Evolutionary conservation across 305 asterid species (phyloP).

Genomic region (Solanum hybrid): DNA sequence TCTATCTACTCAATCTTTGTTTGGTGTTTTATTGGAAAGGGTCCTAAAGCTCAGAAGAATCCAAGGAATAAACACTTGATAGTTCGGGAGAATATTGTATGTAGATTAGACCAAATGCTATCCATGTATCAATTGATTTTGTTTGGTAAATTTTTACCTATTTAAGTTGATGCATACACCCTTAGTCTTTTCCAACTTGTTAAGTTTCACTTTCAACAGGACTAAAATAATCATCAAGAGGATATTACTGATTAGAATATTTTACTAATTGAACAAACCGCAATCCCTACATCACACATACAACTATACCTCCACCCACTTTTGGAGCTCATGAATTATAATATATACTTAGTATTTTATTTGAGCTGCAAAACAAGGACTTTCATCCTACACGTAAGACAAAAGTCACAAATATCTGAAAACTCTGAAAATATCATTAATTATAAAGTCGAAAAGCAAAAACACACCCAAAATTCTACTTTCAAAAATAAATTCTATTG

Average conservation of each 20-base stretch:
- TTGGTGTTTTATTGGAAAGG: not conserved
- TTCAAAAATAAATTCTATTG: no score
- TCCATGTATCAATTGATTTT: not conserved
- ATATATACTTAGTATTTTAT: no score
- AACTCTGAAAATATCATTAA: not conserved
- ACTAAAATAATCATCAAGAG: not conserved
- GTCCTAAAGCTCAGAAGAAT: not conserved
- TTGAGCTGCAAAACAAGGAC: not conserved
- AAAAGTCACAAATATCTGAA: not conserved
- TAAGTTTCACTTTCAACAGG: not conserved
- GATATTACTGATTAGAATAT: not conserved
- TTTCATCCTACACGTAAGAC: not conserved
- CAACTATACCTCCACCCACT: not conserved
- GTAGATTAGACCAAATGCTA: not conserved
- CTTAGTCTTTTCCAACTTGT: not conserved
- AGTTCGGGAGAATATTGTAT: not conserved
- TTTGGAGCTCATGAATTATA: not conserved
- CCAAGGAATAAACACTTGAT: not conserved
- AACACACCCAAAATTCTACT: not conserved
- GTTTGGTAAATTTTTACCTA: not conserved
- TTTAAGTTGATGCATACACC: not conserved
- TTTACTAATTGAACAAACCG: not conserved
- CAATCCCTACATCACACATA: not conserved
- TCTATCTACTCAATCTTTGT: not conserved
- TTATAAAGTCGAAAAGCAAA: no score